Percentiles rank a stretch among this genome's conserved stretches.
Conservation (phyloP, 2,329 filamentous ascomycete species). For the Aspergillus quadrilineatus region DNA sequence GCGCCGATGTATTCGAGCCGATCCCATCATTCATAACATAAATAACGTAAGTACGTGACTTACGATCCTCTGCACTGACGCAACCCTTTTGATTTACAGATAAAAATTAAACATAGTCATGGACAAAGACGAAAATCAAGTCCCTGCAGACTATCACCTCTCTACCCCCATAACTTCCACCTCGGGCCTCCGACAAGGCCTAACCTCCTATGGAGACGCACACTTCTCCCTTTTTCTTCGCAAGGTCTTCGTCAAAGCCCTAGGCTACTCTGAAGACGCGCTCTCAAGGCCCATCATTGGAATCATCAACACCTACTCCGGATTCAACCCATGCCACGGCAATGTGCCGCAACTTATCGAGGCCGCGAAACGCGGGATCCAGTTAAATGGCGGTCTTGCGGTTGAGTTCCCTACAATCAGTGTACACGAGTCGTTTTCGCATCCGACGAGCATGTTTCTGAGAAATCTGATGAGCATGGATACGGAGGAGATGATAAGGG, state of each 20-base stretch:
- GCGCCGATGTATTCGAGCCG: constrained; percentile 29
- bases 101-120: background rate
- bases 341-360: constrained; percentile 71
- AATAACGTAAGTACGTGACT: constrained; percentile 2
- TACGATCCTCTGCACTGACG: background rate
- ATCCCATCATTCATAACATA: constrained; percentile 42
- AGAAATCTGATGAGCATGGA: constrained; percentile 77
- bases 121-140: constrained; percentile 4
- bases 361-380: constrained; percentile 66
- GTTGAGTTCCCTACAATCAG: constrained; percentile 75
- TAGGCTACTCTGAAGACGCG: constrained; percentile 71
- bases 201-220: constrained; percentile 69
- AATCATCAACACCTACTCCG: constrained; percentile 70
- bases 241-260: constrained; percentile 75
- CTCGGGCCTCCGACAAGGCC: constrained; percentile 61
- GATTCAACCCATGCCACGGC: constrained; percentile 73
- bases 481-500: constrained; percentile 73
- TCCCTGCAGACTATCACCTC: constrained; percentile 53
- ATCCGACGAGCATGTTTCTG: constrained; percentile 72
- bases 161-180: constrained; percentile 51
- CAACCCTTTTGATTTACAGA: background rate
- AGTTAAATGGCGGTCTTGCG: constrained; percentile 65
- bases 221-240: constrained; percentile 74
- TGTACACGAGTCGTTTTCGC: constrained; percentile 66
- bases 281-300: constrained; percentile 70